phyloP scores from a whole-genome alignment of 805 yeast species.

The Zygosaccharomyces rouxii region DNA sequence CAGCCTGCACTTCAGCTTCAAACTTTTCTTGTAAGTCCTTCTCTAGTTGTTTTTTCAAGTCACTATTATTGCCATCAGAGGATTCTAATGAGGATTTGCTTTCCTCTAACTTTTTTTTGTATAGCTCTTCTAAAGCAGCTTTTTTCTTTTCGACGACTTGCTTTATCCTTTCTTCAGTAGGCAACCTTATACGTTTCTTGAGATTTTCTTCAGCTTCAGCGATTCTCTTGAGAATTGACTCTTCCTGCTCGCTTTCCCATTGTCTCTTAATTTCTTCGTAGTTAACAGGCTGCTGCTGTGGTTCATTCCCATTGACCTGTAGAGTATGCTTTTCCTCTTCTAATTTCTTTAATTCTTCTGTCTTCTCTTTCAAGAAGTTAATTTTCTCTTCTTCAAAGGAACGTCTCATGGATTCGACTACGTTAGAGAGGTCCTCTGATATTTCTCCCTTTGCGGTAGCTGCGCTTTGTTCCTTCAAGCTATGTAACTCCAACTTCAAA shows the following conservation, averaged over 20 bases:
- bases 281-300: conserved; percentile 3
- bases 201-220: conserved; percentile 44
- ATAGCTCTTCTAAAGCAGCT: conserved; percentile 25
- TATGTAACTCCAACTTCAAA: conserved; percentile 23
- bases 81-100: conserved; percentile 11
- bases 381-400: conserved; percentile 28
- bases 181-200: conserved; percentile 45
- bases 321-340: conserved; percentile 19
- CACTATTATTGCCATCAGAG: conserved; percentile 6
- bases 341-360: conserved; percentile 24
- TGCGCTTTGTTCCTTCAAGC: conserved; percentile 24
- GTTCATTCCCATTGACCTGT: conserved; percentile 15
- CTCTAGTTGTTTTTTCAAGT: conserved; percentile 21
- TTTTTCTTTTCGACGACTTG: conserved; percentile 45
- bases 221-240: conserved; percentile 27
- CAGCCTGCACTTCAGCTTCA: conserved; percentile 15
- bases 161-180: conserved; percentile 52
- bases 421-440: conserved; percentile 26
- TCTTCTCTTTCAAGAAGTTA: conserved; percentile 17
- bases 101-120: conserved; percentile 18
- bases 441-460: conserved; percentile 27
- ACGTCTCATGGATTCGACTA: conserved; percentile 30
- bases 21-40: conserved; percentile 17
- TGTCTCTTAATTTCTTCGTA: conserved; percentile 26
- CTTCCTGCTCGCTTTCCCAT: conserved; percentile 38